These are phyloP conservation scores for Candida caryicola DNA, from an alignment of 805 yeast species.

Conservation along the genomic window DNA sequence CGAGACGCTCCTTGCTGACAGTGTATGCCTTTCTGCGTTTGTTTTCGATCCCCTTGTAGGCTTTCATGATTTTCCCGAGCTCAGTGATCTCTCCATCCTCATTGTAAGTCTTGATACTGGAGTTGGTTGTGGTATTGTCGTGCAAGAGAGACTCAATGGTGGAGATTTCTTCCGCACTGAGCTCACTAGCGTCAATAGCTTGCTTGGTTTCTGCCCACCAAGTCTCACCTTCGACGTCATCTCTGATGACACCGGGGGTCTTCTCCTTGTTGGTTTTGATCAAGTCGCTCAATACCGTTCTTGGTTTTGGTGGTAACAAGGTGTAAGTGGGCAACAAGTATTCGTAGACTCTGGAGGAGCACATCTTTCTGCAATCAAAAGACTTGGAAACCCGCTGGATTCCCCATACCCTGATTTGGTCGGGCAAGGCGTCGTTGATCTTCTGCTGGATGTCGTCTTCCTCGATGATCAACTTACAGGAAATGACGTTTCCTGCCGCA, in stretches of 20 bases:
- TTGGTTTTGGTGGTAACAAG: slow-evolving; percentile 86
- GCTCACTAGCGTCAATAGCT: slow-evolving; percentile 39
- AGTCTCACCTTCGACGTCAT: slow-evolving; percentile 63
- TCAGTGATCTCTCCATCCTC: slow-evolving; percentile 36
- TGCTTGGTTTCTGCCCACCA: slow-evolving; percentile 63
- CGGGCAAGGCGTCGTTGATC: slow-evolving; percentile 76
- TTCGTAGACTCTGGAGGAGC: slow-evolving; percentile 94
- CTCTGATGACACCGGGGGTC: slow-evolving; percentile 57
- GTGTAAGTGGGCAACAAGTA: slow-evolving; percentile 90
- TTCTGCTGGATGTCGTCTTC: slow-evolving; percentile 70
- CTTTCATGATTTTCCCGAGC: slow-evolving; percentile 42
- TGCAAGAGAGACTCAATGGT: slow-evolving; percentile 14
- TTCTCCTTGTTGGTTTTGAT: slow-evolving; percentile 51
- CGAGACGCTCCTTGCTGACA: slow-evolving; percentile 59
- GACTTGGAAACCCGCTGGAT: slow-evolving; percentile 82
- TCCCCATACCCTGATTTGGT: slow-evolving; percentile 90
- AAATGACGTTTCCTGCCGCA: slow-evolving; percentile 92
- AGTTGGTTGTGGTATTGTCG: slow-evolving; percentile 11
- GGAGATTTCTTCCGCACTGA: slow-evolving; percentile 25
- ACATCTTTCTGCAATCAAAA: slow-evolving; percentile 92
- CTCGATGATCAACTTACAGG: slow-evolving; percentile 79
- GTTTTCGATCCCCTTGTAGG: slow-evolving; percentile 63
- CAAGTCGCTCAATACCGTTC: slow-evolving; percentile 59
- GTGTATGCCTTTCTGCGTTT: slow-evolving; percentile 66
- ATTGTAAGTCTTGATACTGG: slow-evolving; percentile 30